Percentiles rank a stretch among this genome's conserved stretches.
Conservation (phyloP, 164 flowering plant species). For the Liriodendron chinense region DNA sequence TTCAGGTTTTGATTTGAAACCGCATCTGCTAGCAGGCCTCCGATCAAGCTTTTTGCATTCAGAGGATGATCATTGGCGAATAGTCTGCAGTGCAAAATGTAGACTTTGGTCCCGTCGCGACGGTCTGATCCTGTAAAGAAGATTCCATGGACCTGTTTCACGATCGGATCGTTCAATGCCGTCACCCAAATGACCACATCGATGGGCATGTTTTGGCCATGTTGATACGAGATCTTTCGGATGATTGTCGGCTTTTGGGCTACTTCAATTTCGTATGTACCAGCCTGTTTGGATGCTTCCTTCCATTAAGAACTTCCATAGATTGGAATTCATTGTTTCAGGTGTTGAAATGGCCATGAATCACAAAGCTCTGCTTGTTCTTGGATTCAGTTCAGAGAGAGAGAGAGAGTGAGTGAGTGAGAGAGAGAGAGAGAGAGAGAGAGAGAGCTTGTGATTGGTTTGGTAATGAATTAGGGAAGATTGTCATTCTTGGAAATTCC, state of each 20-base stretch:
- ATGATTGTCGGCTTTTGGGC: neutral
- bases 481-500: neutral
- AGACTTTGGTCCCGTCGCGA: neutral
- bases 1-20: too few species aligned
- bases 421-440: too few species aligned
- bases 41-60: neutral
- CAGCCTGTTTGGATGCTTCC: neutral
- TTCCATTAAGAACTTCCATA: slow-evolving; percentile 4
- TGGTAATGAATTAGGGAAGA: neutral
- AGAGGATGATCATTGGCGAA: neutral
- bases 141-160: slow-evolving; percentile 1
- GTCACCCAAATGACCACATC: slow-evolving; percentile 1
- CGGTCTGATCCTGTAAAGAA: neutral
- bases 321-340: neutral
- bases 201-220: neutral
- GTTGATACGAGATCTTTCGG: neutral
- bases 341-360: neutral
- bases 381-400: neutral
- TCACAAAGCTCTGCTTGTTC: neutral
- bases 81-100: neutral
- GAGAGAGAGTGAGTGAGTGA: neutral
- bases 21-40: neutral
- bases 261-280: neutral
- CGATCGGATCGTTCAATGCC: neutral
- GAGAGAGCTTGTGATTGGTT: neutral